Evolutionary conservation across 805 yeast genomes (phyloP).

Genomic region (Starmerella riodocensis): DNA sequence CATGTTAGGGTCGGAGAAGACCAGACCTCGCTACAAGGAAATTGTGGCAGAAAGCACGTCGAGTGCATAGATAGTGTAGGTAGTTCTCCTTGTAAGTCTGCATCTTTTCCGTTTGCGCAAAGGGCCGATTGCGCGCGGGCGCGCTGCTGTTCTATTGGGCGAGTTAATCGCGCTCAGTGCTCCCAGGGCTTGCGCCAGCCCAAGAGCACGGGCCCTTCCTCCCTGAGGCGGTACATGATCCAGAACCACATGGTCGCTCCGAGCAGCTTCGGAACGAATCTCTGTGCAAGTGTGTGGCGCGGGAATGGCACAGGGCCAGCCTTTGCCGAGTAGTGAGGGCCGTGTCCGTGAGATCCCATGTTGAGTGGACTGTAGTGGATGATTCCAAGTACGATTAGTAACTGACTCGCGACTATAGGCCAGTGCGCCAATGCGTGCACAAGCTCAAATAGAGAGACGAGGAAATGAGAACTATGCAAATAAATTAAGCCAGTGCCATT

Average conservation of each 20-base stretch:
- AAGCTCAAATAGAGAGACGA: too few species aligned
- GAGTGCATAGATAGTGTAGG: too few species aligned
- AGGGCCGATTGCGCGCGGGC: not conserved
- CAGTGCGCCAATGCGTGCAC: too few species aligned
- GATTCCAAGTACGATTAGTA: too few species aligned
- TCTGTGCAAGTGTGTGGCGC: conserved; percentile 44
- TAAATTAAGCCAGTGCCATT: not conserved
- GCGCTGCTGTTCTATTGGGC: too few species aligned
- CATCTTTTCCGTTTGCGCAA: too few species aligned
- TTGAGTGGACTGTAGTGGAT: conserved; percentile 50
- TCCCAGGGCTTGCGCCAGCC: conserved; percentile 34
- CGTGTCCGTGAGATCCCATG: conserved; percentile 47
- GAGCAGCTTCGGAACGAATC: conserved; percentile 48
- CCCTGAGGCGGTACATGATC: conserved; percentile 66
- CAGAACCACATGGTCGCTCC: conserved; percentile 89
- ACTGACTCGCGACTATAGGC: too few species aligned
- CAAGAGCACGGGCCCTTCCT: conserved; percentile 33
- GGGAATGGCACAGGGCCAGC: conserved; percentile 55
- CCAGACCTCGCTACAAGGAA: conserved; percentile 28
- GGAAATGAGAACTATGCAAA: not conserved
- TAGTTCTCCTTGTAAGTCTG: too few species aligned
- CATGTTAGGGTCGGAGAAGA: conserved; percentile 19
- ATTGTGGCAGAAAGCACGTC: conserved; percentile 17
- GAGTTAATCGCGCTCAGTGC: conserved; percentile 23
- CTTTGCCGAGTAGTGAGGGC: conserved; percentile 26